Evolutionary conservation across 495 filamentous ascomycete genomes (phyloP).

Genomic region (Neurospora sp.): DNA sequence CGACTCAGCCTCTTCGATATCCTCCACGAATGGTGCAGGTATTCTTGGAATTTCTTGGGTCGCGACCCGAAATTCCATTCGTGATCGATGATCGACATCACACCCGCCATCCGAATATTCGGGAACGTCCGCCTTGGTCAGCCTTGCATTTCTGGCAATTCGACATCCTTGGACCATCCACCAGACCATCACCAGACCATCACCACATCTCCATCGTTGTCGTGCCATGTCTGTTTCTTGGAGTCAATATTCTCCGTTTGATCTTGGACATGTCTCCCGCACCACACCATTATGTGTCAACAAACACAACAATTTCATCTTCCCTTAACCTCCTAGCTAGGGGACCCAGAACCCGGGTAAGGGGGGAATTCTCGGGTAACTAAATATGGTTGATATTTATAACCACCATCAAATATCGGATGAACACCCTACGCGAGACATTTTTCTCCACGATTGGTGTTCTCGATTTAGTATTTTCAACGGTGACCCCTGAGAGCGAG

Average conservation of each 20-base stretch:
- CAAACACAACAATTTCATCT: neutral
- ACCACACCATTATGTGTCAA: neutral
- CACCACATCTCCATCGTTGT: neutral
- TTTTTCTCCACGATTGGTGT: neutral
- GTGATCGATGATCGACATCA: neutral
- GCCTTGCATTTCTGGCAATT: neutral
- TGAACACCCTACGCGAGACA: neutral
- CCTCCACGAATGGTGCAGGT: no score
- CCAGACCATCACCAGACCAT: neutral
- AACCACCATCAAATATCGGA: neutral
- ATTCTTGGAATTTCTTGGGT: neutral
- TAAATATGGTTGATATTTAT: neutral
- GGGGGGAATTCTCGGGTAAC: neutral
- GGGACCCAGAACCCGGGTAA: neutral
- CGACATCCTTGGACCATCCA: neutral
- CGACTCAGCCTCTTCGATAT: neutral
- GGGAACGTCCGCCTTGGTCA: neutral
- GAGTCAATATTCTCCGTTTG: neutral
- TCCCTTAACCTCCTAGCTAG: neutral
- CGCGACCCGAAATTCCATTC: neutral
- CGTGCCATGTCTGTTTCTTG: neutral
- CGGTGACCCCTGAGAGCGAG: neutral
- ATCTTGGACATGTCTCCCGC: neutral
- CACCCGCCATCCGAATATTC: neutral
- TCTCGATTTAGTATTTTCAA: neutral